Conservation (phyloP, 768 basidiomycete species). For the Kwoniella shandongensis region DNA sequence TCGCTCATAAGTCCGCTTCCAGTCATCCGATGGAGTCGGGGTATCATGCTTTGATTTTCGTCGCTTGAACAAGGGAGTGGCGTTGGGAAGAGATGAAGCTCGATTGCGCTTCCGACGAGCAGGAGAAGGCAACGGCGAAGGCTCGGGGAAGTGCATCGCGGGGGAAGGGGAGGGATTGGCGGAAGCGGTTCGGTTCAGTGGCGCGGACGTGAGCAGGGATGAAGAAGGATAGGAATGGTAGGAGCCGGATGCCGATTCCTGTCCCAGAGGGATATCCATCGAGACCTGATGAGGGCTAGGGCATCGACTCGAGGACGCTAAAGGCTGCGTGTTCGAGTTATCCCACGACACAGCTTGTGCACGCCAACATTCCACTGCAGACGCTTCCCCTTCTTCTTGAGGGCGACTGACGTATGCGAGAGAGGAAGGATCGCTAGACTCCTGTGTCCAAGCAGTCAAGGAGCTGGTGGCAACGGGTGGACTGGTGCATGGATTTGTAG, state of each 20-base stretch:
- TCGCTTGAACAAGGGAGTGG: conserved; percentile 30
- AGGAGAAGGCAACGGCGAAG: conserved; percentile 1
- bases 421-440: neutral
- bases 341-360: conserved; percentile 14
- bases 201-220: conserved; percentile 38
- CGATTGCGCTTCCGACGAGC: conserved; percentile 18
- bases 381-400: conserved; percentile 15
- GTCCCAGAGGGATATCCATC: neutral
- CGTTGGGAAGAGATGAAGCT: conserved; percentile 27
- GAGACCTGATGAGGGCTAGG: conserved; percentile 18
- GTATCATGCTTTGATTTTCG: conserved; percentile 20
- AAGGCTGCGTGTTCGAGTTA: conserved; percentile 17
- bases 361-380: conserved; percentile 17
- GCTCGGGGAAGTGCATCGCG: conserved; percentile 6
- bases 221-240: conserved; percentile 15
- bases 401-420: neutral
- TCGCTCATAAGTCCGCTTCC: conserved; percentile 17
- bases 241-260: neutral
- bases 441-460: conserved; percentile 15
- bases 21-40: conserved; percentile 28
- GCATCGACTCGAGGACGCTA: conserved; percentile 24
- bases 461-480: conserved; percentile 22
- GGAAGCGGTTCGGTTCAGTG: conserved; percentile 33
- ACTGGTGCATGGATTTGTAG: conserved; percentile 14
- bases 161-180: conserved; percentile 10